Conservation (phyloP, 192 early-diverging fungal genomes). For the Podila minutissima region DNA sequence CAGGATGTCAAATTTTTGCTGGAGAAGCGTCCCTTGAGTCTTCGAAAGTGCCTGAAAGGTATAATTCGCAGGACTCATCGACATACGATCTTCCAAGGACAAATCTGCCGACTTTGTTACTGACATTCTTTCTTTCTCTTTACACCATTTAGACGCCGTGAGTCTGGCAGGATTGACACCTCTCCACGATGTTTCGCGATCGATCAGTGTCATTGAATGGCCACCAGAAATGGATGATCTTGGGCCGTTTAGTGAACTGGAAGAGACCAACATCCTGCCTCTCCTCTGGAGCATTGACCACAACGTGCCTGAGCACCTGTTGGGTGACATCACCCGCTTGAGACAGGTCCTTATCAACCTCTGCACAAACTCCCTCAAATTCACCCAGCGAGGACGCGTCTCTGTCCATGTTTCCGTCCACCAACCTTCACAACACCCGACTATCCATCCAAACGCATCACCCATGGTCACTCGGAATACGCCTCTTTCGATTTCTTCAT, state of each 20-base stretch:
- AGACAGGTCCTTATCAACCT: conserved; percentile 63
- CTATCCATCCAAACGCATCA: conserved; percentile 20
- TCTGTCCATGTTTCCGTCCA: conserved; percentile 48
- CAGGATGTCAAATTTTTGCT: conserved; percentile 64
- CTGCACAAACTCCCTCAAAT: conserved; percentile 65
- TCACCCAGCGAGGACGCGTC: conserved; percentile 38
- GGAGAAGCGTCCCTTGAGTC: conserved; percentile 57
- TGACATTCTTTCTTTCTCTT: background rate
- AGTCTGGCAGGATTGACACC: conserved; percentile 46
- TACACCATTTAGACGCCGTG: conserved; percentile 27
- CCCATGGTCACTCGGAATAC: conserved; percentile 19
- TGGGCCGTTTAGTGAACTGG: conserved; percentile 30
- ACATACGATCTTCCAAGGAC: background rate
- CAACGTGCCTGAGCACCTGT: conserved; percentile 61
- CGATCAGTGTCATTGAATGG: conserved; percentile 49
- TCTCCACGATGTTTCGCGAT: conserved; percentile 42
- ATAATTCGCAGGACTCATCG: background rate
- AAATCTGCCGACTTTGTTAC: background rate
- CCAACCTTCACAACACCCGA: conserved; percentile 20
- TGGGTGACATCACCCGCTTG: conserved; percentile 62
- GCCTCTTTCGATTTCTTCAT: background rate
- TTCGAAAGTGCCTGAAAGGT: conserved; percentile 67
- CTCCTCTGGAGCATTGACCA: conserved; percentile 61
- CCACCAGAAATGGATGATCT: conserved; percentile 46
- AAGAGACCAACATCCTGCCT: conserved; percentile 51